phyloP scores from a whole-genome alignment of 345 rosid species.

The Isatis tinctoria region DNA sequence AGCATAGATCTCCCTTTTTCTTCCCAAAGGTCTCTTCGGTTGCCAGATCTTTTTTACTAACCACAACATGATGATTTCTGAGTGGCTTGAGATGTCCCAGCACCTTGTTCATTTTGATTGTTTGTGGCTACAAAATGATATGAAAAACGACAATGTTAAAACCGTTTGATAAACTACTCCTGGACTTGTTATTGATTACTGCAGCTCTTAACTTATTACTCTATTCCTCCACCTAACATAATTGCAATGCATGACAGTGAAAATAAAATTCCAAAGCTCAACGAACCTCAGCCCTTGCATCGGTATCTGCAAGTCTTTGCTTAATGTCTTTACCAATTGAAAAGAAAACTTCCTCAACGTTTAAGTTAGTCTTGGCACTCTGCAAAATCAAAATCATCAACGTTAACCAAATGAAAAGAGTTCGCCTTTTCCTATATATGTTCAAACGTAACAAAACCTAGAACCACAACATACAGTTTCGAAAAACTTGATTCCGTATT shows the following conservation, averaged over 20 bases:
- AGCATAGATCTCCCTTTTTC: not conserved
- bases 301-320: constrained; percentile 79
- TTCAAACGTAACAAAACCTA: not conserved
- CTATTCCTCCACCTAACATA: not conserved
- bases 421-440: not conserved
- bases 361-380: constrained; percentile 89
- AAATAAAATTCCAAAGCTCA: not conserved
- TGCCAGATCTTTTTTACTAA: constrained; percentile 25
- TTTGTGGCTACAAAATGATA: constrained; percentile 48
- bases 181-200: not conserved
- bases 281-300: constrained; percentile 68
- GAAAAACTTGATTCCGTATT: constrained; percentile 90
- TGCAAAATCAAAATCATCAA: constrained; percentile 29
- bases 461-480: constrained; percentile 72
- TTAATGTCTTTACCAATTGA: constrained; percentile 75
- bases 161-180: too few relatives aligned
- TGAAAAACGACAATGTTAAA: not conserved
- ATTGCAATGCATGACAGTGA: not conserved
- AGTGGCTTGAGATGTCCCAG: constrained; percentile 59
- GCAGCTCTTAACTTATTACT: not conserved
- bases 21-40: not conserved
- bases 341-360: constrained; percentile 90
- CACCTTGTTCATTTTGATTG: constrained; percentile 71
- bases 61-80: constrained; percentile 84
- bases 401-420: constrained; percentile 14